Base-by-base conservation (phyloP, 2,329 filamentous ascomycete genomes). In the Mariannaea elegans region DNA sequence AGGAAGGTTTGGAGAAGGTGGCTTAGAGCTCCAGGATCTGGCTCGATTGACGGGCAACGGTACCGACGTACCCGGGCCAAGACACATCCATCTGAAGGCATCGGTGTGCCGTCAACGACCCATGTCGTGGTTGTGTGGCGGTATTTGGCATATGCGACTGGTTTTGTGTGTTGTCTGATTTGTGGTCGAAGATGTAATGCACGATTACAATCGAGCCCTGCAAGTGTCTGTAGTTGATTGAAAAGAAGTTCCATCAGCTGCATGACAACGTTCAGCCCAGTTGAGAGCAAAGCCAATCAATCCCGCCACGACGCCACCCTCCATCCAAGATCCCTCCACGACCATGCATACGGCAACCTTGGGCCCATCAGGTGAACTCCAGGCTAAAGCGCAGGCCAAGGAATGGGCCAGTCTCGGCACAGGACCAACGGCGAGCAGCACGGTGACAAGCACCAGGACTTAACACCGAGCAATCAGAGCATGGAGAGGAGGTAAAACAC, bases 271-370 rank as follows among this genome's bases (percentile, higher is more conserved):
- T 31, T 44, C 49, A 53, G 49, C 50, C 56, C 21, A 48, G 49
- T 27, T 19, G 16, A 48, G 39, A 16, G 38, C 24, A 13, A 32
- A 59, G 9, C 24, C 24, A 48, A 13, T 49, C 56, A 59, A 53
- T 53, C 42, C 56, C 42, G 18, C 36, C 16, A 38, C 29, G 49
- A 39, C 49, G 27, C 56, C 56, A 53, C 56, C 49, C 32, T 32
- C 44, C 48, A 21, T 19, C 9, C 14, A 16, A 32, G 14, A 38
- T 18, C 18, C 41, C 21, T 38, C 41, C 34, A 46, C 6, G 48
- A 23, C 55, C 48, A n/a, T 58, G 55, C 41, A 42, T 42, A 47
- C 16, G 55, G 34, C 55, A 41, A 42, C 41, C n/a, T 47, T 52
- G 52, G 55, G 34, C 34, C 12, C 34, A 41, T 9, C 38, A 41